A percentile compares a stretch with the other conserved stretches of the same genome.
These are phyloP conservation scores for Hemisphaericaspora nanyangensis DNA, from an alignment of 805 yeast genomes.

Conservation along the genomic window DNA sequence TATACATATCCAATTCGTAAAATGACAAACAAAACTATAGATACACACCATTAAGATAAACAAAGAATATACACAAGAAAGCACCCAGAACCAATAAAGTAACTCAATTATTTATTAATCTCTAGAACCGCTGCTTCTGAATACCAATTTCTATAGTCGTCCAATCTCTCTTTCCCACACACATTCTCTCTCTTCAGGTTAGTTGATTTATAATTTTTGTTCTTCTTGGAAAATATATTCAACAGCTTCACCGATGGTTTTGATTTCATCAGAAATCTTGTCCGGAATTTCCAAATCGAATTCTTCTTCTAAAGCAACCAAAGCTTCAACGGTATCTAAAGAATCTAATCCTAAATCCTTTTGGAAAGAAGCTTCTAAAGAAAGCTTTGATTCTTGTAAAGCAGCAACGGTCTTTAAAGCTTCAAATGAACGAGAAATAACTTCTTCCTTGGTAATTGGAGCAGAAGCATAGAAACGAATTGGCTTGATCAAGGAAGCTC, in stretches of 20 bases:
- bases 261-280: slow-evolving; percentile 88
- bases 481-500: slow-evolving; percentile 28
- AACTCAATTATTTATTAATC: too few species aligned
- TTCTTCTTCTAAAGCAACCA: slow-evolving; percentile 93
- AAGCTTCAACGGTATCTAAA: slow-evolving; percentile 89
- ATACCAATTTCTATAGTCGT: too few species aligned
- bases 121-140: too few species aligned
- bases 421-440: slow-evolving; percentile 74
- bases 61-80: too few species aligned
- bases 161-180: too few species aligned
- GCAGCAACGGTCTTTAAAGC: slow-evolving; percentile 61
- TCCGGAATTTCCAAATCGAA: slow-evolving; percentile 82
- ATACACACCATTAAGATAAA: too few species aligned
- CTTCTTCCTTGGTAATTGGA: slow-evolving; percentile 70
- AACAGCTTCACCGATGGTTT: slow-evolving; percentile 89
- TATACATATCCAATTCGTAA: too few species aligned
- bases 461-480: slow-evolving; percentile 58
- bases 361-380: slow-evolving; percentile 51
- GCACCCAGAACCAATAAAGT: too few species aligned
- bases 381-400: slow-evolving; percentile 41
- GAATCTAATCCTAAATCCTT: slow-evolving; percentile 88
- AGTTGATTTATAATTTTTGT: slow-evolving; percentile 27
- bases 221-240: slow-evolving; percentile 75
- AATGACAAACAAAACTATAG: too few species aligned
- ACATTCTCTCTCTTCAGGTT: too few species aligned